phyloP scores from a whole-genome alignment of 176 grass and related monocot genomes.

The Leersia perrieri region DNA sequence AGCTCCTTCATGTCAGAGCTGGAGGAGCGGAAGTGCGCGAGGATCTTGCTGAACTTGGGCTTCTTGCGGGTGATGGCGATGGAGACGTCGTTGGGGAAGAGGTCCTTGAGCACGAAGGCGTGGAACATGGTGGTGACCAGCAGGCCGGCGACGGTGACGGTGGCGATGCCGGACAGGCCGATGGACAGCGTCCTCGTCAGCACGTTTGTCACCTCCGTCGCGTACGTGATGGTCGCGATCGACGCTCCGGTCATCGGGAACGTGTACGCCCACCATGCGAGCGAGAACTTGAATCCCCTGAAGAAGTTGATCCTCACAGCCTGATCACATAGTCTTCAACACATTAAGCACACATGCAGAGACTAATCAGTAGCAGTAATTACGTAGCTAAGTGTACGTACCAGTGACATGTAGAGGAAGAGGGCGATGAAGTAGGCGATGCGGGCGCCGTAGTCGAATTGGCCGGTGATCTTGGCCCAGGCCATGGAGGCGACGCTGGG shows the following conservation, averaged over 20 bases:
- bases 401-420: conserved; percentile 91
- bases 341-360: neutral
- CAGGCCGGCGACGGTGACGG: conserved; percentile 70
- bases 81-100: conserved; percentile 96
- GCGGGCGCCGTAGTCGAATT: conserved; percentile 64
- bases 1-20: conserved; percentile 69
- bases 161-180: conserved; percentile 70
- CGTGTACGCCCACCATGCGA: conserved; percentile 99
- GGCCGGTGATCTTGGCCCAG: conserved; percentile 78
- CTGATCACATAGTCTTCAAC: conserved; percentile 21
- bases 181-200: conserved; percentile 57
- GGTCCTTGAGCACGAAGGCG: conserved; percentile 73
- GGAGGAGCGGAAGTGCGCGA: conserved; percentile 64
- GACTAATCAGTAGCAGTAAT: neutral
- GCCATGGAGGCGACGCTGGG: conserved; percentile 87
- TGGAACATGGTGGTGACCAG: conserved; percentile 77
- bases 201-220: conserved; percentile 64
- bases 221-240: conserved; percentile 77
- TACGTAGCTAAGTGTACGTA: conserved; percentile 26
- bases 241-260: conserved; percentile 87
- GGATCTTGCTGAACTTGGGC: conserved; percentile 79
- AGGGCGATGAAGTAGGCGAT: conserved; percentile 91
- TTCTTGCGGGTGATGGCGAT: conserved; percentile 79
- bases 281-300: conserved; percentile 87
- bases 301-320: conserved; percentile 94